Evolutionary conservation across 1,139 yeast genomes (phyloP), one percentile per base, ranked within the genome.

Genomic region (Candida sojae): DNA sequence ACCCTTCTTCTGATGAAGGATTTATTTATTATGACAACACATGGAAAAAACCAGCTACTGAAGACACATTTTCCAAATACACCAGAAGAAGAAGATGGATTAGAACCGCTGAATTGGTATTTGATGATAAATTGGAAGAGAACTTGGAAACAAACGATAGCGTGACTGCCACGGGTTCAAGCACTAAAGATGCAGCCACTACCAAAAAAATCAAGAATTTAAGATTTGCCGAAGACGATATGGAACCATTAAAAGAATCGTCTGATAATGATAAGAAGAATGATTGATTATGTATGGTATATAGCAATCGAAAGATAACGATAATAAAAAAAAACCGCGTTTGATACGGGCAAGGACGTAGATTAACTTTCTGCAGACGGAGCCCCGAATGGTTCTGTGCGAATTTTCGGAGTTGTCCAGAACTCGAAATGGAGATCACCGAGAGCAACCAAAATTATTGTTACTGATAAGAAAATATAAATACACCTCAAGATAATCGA

Each of bases 61-160:
- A 89, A 51, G 96, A 92, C 63, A 78, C 95, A 2, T 92, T 85
- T 66, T 84, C 95, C 33, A 91, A 90, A 67, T 93, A 90, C 62
- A 93, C 99, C 6, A 80, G 99, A 65, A 81, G 97, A 63, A 81
- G 99, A 70, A 78, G 98, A 63, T 93, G 99, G 99, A 82, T 92
- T 28, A 80, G 98, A 57, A 89, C 96, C 0, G 99, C 98, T 0
- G 97, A 91, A 66, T 77, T 92, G 58, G 84, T 88, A 1, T 75
- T 79, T 46, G 66, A 63, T 45, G 54, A 54, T 30, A 51, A 44
- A 32, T 34, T 44, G 23, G 55, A 49, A 23, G 60, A 54, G 26
- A 53, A 52, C 23, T 46, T 50, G 46, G 56, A 46, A 28, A 39
- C 50, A 6, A 4, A 31, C n/a, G 51, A 44, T 17, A 35, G 39